Conservation (phyloP, 352 stramenopile species). For the Globisporangium iwayamae region DNA sequence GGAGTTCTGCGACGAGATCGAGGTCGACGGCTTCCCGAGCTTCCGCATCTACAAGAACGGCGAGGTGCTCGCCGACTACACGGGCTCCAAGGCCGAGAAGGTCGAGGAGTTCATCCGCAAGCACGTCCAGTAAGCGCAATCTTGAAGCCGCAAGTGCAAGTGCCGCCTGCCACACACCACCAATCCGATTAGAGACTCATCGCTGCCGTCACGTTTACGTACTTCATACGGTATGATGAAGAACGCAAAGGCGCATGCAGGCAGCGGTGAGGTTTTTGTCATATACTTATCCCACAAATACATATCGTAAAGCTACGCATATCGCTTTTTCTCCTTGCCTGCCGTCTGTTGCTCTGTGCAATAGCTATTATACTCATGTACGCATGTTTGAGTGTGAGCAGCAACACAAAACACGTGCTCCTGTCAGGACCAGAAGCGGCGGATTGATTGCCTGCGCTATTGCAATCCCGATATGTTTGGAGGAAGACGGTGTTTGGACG, state of each 20-base stretch:
- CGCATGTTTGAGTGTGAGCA: too few species aligned
- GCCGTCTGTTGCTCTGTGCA: too few species aligned
- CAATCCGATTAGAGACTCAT: background rate
- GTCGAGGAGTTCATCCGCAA: constrained; percentile 70
- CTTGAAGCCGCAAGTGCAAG: too few species aligned
- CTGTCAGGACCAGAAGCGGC: too few species aligned
- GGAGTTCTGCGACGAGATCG: constrained; percentile 62
- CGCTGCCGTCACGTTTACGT: background rate
- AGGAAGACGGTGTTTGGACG: background rate
- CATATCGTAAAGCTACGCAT: background rate
- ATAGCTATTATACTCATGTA: too few species aligned
- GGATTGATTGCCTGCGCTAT: too few species aligned
- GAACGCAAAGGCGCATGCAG: background rate
- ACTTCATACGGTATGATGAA: background rate
- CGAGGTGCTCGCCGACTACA: constrained; percentile 56
- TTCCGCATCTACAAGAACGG: constrained; percentile 71
- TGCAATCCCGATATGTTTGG: background rate
- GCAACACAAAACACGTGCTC: too few species aligned
- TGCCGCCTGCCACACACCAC: background rate
- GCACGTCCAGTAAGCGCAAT: constrained; percentile 21
- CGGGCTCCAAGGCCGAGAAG: constrained; percentile 74
- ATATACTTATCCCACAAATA: constrained; percentile 8
- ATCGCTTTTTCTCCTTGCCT: background rate
- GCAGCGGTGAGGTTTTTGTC: background rate
- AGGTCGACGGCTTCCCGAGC: constrained; percentile 71